Conservation (phyloP, 768 basidiomycete species). For the Lactifluus volemus region DNA sequence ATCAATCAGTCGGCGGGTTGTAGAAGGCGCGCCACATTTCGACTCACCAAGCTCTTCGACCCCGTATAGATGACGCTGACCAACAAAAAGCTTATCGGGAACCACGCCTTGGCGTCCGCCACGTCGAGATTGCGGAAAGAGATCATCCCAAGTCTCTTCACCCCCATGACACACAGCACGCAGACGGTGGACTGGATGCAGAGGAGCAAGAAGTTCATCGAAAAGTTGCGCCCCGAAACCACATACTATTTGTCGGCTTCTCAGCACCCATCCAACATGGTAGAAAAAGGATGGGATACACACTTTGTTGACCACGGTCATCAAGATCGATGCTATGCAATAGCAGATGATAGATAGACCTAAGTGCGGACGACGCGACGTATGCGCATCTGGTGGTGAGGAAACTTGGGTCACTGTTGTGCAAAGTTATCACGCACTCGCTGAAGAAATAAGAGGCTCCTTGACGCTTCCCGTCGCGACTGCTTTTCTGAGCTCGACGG, state of each 20-base stretch:
- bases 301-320: slow-evolving; percentile 98
- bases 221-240: slow-evolving; percentile 87
- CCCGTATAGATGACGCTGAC: slow-evolving; percentile 97
- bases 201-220: slow-evolving; percentile 94
- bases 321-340: slow-evolving; percentile 86
- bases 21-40: neutral
- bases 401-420: neutral
- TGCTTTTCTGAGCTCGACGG: slow-evolving; percentile 48
- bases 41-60: slow-evolving; percentile 86
- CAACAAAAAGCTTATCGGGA: slow-evolving; percentile 86
- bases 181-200: slow-evolving; percentile 89
- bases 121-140: slow-evolving; percentile 77
- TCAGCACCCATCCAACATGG: neutral
- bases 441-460: slow-evolving; percentile 24
- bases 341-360: slow-evolving; percentile 82
- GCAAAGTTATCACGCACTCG: slow-evolving; percentile 22
- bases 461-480: slow-evolving; percentile 32
- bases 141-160: slow-evolving; percentile 72
- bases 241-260: slow-evolving; percentile 56
- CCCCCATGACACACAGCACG: slow-evolving; percentile 59
- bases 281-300: slow-evolving; percentile 8
- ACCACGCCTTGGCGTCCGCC: slow-evolving; percentile 86
- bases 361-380: slow-evolving; percentile 24
- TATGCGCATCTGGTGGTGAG: neutral
- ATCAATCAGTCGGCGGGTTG: neutral